Percentiles rank a stretch among this genome's conserved stretches.
Conservation (phyloP, 345 rosid species). For the Brassica cretica region DNA sequence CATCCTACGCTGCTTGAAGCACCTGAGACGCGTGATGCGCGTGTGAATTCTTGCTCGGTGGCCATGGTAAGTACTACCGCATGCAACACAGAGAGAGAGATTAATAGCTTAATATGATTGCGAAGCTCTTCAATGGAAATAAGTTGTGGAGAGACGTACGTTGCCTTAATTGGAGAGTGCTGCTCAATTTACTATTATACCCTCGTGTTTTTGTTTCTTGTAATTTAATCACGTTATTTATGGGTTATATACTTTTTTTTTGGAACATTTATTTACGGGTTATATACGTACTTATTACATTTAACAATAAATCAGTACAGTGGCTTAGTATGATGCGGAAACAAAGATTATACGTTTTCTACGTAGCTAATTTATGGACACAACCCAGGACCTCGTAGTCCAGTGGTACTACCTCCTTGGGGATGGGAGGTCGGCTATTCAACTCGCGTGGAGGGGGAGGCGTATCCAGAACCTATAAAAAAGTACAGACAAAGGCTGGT, state of each 20-base stretch:
- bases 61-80: conserved; percentile 40
- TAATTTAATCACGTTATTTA: background rate
- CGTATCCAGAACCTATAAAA: no score
- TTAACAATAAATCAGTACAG: background rate
- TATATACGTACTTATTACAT: background rate
- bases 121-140: conserved; percentile 14
- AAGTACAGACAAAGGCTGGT: no score
- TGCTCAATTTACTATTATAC: background rate
- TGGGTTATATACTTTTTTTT: background rate
- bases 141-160: conserved; percentile 25
- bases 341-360: background rate
- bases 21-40: conserved; percentile 40
- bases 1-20: conserved; percentile 37
- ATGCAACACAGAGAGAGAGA: conserved; percentile 27
- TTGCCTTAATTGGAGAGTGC: background rate
- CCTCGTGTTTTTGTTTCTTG: background rate
- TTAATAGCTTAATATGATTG: background rate
- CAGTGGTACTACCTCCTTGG: no score
- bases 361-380: background rate
- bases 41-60: conserved; percentile 36
- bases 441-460: no score
- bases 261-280: background rate
- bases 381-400: no score
- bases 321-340: background rate
- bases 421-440: no score